Evolutionary conservation across 164 flowering plant genomes (phyloP).

Genomic region (Hamamelis virginiana): DNA sequence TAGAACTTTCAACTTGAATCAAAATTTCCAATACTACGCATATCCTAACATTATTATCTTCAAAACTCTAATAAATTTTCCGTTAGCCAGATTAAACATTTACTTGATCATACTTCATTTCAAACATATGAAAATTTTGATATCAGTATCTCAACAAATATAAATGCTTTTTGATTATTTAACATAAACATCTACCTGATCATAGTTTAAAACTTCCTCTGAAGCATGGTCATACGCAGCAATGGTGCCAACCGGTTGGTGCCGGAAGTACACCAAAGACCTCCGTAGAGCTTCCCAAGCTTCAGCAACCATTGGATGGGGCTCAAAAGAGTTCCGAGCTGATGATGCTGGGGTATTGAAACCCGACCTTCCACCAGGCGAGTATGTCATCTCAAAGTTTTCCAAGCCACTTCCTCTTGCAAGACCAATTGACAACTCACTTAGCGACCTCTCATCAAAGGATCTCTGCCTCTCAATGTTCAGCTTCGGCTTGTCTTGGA

Average conservation of each 20-base stretch:
- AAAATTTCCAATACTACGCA: not conserved
- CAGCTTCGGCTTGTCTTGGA: constrained; percentile 46
- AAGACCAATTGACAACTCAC: constrained; percentile 47
- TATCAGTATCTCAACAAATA: not conserved
- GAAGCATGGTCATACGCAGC: constrained; percentile 67
- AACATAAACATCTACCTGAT: constrained; percentile 43
- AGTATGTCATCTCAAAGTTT: constrained; percentile 28
- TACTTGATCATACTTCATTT: not conserved
- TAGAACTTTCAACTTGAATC: not conserved
- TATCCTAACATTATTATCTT: too few relatives aligned
- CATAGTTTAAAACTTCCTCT: constrained; percentile 66
- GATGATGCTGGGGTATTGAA: constrained; percentile 51
- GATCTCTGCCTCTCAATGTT: constrained; percentile 55
- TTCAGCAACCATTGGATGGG: constrained; percentile 62
- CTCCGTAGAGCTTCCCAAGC: constrained; percentile 71
- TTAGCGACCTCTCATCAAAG: constrained; percentile 58
- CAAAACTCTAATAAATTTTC: not conserved
- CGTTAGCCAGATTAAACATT: not conserved
- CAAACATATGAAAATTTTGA: not conserved
- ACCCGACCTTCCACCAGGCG: constrained; percentile 46
- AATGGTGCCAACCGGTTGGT: constrained; percentile 72
- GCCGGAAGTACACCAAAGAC: constrained; percentile 57
- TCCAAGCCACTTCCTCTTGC: constrained; percentile 35
- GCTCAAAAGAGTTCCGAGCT: constrained; percentile 38
- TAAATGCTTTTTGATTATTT: not conserved